phyloP scores from a whole-genome alignment of 306 rosid genomes.

The Prunus persica region Prunus_persica_NCBIv2 NC_034014.1:29432501-29433000 shows the following conservation, averaged over 20 bases:
- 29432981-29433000: neutral
- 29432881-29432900: slow-evolving; percentile 76
- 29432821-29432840: neutral
- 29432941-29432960: slow-evolving; percentile 4
- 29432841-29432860: slow-evolving; percentile 8
- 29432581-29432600: neutral
- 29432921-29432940: slow-evolving; percentile 44
- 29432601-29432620: slow-evolving; percentile 35
- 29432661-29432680: neutral
- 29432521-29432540: slow-evolving; percentile 16
- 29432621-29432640: slow-evolving; percentile 27
- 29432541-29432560: slow-evolving; percentile 47
- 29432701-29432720: neutral
- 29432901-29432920: slow-evolving; percentile 69
- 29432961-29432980: neutral
- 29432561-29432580: slow-evolving; percentile 68
- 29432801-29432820: neutral
- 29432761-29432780: neutral
- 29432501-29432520: slow-evolving; percentile 48
- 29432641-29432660: neutral
- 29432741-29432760: slow-evolving; percentile 28
- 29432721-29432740: slow-evolving; percentile 24
- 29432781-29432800: neutral
- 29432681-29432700: slow-evolving; percentile 15
- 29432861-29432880: slow-evolving; percentile 64